Evolutionary conservation across 768 basidiomycete species (phyloP).

Genomic region (Holtermannia corniformis): DNA sequence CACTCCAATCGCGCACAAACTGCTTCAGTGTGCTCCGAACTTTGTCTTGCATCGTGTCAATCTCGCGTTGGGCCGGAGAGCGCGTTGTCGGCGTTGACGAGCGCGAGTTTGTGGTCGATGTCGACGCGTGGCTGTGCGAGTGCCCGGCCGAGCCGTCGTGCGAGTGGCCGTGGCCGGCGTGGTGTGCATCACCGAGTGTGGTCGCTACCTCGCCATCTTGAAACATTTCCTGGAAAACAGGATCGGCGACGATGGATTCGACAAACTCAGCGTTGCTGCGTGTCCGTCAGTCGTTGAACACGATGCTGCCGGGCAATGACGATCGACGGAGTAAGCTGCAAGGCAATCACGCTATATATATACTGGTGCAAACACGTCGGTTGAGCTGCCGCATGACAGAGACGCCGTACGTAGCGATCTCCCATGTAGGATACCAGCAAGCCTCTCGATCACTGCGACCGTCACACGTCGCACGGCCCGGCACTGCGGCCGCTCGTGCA

Average conservation of each 20-base stretch:
- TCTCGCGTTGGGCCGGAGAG: neutral
- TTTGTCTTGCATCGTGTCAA: slow-evolving; percentile 56
- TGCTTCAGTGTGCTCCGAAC: slow-evolving; percentile 84
- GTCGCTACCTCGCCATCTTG: slow-evolving; percentile 46
- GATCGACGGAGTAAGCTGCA: neutral
- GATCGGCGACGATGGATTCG: slow-evolving; percentile 60
- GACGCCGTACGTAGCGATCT: too few species aligned
- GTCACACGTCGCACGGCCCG: too few species aligned
- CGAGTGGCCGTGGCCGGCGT: slow-evolving; percentile 11
- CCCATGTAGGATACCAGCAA: too few species aligned
- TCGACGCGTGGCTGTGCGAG: slow-evolving; percentile 12
- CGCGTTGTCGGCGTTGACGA: slow-evolving; percentile 8
- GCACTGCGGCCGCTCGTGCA: too few species aligned
- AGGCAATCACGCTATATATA: too few species aligned
- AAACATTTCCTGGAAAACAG: slow-evolving; percentile 53
- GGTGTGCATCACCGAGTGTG: slow-evolving; percentile 25
- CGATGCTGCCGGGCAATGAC: neutral
- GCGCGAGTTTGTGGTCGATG: neutral
- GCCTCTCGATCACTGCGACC: too few species aligned
- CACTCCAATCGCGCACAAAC: slow-evolving; percentile 90
- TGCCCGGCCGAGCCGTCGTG: slow-evolving; percentile 12
- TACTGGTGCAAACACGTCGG: too few species aligned
- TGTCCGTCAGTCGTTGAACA: neutral
- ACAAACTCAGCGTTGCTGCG: slow-evolving; percentile 67
- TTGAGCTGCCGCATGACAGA: too few species aligned